Base-by-base conservation (phyloP, 139 green algal genomes). In the Chlorella sp. region DNA sequence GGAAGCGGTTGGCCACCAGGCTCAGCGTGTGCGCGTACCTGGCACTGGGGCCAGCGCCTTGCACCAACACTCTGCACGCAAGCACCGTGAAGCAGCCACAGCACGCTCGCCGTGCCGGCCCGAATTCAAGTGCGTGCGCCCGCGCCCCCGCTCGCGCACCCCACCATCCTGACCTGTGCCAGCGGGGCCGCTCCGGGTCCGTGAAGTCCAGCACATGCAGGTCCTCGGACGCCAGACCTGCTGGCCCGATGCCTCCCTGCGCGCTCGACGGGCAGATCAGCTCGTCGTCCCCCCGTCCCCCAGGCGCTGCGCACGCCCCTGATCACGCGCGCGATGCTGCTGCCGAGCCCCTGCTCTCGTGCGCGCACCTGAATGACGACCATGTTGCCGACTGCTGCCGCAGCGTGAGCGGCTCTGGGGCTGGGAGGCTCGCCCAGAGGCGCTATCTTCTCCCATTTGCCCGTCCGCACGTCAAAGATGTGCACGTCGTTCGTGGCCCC, bases 161-260 rank as follows among this genome's bases (percentile, higher is more conserved):
- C n/a, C n/a, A n/a, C n/a, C n/a, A n/a, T n/a, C n/a, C n/a, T 63
- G n/a, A 92, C 89, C 89, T 93, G 84, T 99, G 95, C 95, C 95
- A 99, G 5, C 92, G 82, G 2, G 95, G 95, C 27, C 85, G 82
- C 4, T 92, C 84, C 35, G 90, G 84, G 74, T 97, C 92, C 49
- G 92, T 97, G 69, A 99, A 96, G 77, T 99, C 95, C 4, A 99
- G 88, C 22, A 99, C 95, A 86, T 99, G 94, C 62, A 99, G 82
- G 83, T 99, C 95, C 60, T 97, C 94, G 0, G 89, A 88, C 0
- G 95, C 93, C 22, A 99, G 82, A 2, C 95, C 95, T 14, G 90
- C 89, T 23, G 95, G 95, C 0, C 95, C 94, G 62, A 97, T 97
- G 30, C 95, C 92, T 30, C 94, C 95, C 87, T 98, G 91, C 22